Evolutionary conservation across 257 asterid genomes (phyloP).

Genomic region (Gentiana straminea): DNA sequence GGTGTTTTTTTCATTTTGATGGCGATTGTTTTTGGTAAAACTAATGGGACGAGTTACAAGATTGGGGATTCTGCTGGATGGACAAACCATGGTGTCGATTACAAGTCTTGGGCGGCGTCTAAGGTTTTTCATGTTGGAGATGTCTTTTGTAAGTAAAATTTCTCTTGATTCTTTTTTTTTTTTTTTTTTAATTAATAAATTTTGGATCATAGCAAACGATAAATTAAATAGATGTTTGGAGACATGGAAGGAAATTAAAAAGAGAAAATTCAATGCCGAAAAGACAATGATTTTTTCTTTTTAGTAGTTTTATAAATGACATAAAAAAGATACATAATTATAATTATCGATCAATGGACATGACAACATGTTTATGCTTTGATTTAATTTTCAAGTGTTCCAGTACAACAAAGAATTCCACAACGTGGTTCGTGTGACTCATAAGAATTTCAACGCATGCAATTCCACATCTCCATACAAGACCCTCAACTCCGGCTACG

Average conservation of each 20-base stretch:
- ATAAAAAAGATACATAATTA: no score
- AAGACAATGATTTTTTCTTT: neutral
- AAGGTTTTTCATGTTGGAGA: slow-evolving; percentile 37
- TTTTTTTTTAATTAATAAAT: neutral
- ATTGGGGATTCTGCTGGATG: slow-evolving; percentile 47
- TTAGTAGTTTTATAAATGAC: no score
- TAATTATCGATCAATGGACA: no score
- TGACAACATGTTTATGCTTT: no score
- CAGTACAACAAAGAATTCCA: slow-evolving; percentile 38
- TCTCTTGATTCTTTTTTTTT: neutral
- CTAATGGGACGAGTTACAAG: slow-evolving; percentile 17
- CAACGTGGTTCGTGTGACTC: slow-evolving; percentile 43
- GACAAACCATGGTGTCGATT: slow-evolving; percentile 20
- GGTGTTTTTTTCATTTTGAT: neutral
- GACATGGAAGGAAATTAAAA: no score
- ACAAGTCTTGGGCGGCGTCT: slow-evolving; percentile 43
- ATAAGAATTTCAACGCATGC: slow-evolving; percentile 37
- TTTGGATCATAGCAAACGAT: no score
- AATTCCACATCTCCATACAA: slow-evolving; percentile 23
- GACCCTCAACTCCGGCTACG: slow-evolving; percentile 32
- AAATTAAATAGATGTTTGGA: no score
- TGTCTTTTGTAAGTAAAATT: slow-evolving; percentile 22
- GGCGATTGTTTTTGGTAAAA: neutral
- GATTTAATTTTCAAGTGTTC: slow-evolving; percentile 23
- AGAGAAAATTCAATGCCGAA: no score